phyloP scores from a whole-genome alignment of 2,329 filamentous ascomycete genomes.

The Purpureocillium lavendulum region DNA sequence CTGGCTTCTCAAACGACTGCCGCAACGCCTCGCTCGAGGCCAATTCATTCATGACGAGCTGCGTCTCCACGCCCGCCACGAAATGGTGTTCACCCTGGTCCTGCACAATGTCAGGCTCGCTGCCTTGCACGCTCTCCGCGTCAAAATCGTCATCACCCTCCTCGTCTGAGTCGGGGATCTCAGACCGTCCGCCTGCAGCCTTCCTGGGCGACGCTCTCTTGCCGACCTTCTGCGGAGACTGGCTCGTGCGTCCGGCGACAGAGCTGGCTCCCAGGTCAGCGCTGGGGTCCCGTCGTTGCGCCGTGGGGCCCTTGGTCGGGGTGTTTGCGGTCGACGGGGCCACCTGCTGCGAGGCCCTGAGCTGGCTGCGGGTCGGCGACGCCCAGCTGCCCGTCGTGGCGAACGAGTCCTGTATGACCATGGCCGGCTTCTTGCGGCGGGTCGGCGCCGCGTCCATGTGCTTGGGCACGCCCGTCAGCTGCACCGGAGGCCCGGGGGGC shows the following conservation, averaged over 20 bases:
- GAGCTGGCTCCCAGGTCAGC: neutral
- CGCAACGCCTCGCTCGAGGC: slow-evolving; percentile 15
- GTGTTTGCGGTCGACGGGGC: slow-evolving; percentile 3
- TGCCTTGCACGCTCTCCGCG: slow-evolving; percentile 7
- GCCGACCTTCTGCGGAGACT: slow-evolving; percentile 4
- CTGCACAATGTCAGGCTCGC: slow-evolving; percentile 11
- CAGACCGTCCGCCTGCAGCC: slow-evolving; percentile 8
- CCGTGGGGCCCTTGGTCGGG: slow-evolving; percentile 9
- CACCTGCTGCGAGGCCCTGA: slow-evolving; percentile 3
- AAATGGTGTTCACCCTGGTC: slow-evolving; percentile 11
- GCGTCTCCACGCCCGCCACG: slow-evolving; percentile 23
- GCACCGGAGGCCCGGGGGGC: slow-evolving; percentile 12
- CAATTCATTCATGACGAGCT: slow-evolving; percentile 23
- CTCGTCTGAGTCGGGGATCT: slow-evolving; percentile 44
- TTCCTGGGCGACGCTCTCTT: neutral
- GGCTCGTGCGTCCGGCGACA: slow-evolving; percentile 8
- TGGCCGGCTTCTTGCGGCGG: slow-evolving; percentile 13
- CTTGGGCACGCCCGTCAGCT: slow-evolving; percentile 11
- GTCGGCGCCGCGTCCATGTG: slow-evolving; percentile 11
- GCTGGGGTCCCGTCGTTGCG: too few species aligned
- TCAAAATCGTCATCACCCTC: slow-evolving; percentile 21
- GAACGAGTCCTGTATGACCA: slow-evolving; percentile 39
- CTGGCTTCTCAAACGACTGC: slow-evolving; percentile 5
- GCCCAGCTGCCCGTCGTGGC: slow-evolving; percentile 26
- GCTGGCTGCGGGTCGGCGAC: slow-evolving; percentile 15